Conservation (phyloP, 352 stramenopile species). For the Globisporangium megalacanthum region DNA sequence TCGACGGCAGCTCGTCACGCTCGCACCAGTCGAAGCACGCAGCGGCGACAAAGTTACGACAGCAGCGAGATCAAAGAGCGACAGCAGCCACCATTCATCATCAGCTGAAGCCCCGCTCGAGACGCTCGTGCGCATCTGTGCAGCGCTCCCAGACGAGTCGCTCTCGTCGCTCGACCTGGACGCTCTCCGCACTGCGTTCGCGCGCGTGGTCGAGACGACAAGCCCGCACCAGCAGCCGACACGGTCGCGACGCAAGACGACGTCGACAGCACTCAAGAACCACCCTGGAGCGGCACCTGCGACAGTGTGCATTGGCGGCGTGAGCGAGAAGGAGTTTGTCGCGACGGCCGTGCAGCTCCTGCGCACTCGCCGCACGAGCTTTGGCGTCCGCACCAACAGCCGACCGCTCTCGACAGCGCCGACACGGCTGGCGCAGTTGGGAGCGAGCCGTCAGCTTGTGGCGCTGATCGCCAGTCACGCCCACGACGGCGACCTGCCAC, state of each 20-base stretch:
- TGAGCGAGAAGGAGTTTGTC: slow-evolving; percentile 63
- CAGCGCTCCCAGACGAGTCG: slow-evolving; percentile 26
- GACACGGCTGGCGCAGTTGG: neutral
- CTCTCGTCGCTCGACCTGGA: slow-evolving; percentile 37
- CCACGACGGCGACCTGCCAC: slow-evolving; percentile 12
- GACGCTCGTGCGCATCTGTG: slow-evolving; percentile 28
- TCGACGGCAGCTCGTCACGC: slow-evolving; percentile 28
- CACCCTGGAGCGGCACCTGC: slow-evolving; percentile 1
- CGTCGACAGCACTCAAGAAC: slow-evolving; percentile 4
- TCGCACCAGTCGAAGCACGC: slow-evolving; percentile 17
- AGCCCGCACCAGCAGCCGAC: slow-evolving; percentile 7
- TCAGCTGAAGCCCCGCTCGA: slow-evolving; percentile 23
- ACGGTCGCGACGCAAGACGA: neutral
- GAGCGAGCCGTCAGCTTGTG: neutral
- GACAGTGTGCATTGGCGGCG: slow-evolving; percentile 24
- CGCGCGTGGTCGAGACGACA: slow-evolving; percentile 24
- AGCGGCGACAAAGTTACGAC: neutral
- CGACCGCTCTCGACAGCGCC: slow-evolving; percentile 10
- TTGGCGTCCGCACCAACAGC: slow-evolving; percentile 50
- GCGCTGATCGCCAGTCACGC: slow-evolving; percentile 2
- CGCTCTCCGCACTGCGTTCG: slow-evolving; percentile 32
- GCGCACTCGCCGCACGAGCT: slow-evolving; percentile 29
- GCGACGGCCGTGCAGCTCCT: slow-evolving; percentile 45
- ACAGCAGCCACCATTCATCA: neutral
- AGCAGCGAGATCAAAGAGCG: neutral